These are phyloP conservation scores for Mucuna pruriens DNA, from an alignment of 306 rosid genomes.

Conservation along the genomic window DNA sequence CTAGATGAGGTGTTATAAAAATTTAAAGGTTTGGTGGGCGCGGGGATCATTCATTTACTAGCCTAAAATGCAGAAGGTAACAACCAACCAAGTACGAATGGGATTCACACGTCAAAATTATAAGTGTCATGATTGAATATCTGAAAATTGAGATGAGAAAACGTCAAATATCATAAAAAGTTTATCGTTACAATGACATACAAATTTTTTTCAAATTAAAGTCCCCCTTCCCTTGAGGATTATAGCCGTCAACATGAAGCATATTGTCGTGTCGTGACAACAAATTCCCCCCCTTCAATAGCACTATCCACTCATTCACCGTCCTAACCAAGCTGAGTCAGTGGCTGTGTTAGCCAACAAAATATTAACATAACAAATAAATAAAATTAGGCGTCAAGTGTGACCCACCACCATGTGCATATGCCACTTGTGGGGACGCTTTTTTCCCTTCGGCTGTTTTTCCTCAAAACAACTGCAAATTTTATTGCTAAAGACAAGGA, in stretches of 20 bases:
- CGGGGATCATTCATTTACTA: not conserved
- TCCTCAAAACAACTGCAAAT: not conserved
- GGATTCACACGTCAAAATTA: slow-evolving; percentile 16
- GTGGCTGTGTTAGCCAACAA: not conserved
- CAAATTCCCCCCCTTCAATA: slow-evolving; percentile 7
- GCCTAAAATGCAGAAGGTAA: not conserved
- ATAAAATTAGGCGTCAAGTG: slow-evolving; percentile 1
- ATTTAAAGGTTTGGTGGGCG: slow-evolving; percentile 3
- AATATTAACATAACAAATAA: not conserved
- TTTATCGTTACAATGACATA: slow-evolving; percentile 37
- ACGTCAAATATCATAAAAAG: slow-evolving; percentile 23
- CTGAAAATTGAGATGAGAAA: not conserved
- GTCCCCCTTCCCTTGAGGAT: not conserved
- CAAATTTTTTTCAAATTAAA: slow-evolving; percentile 42
- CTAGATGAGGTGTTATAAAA: not conserved
- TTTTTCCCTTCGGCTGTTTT: slow-evolving; percentile 7
- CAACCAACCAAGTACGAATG: slow-evolving; percentile 16
- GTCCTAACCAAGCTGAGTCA: slow-evolving; percentile 5
- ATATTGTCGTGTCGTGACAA: slow-evolving; percentile 34
- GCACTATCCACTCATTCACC: slow-evolving; percentile 1
- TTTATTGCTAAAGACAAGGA: slow-evolving; percentile 22
- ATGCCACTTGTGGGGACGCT: not conserved
- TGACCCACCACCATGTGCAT: slow-evolving; percentile 53
- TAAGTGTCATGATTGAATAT: slow-evolving; percentile 22
- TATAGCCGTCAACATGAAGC: slow-evolving; percentile 41